phyloP scores from a whole-genome alignment of 805 yeast species.

The Pichia nanzhaoensis region DNA sequence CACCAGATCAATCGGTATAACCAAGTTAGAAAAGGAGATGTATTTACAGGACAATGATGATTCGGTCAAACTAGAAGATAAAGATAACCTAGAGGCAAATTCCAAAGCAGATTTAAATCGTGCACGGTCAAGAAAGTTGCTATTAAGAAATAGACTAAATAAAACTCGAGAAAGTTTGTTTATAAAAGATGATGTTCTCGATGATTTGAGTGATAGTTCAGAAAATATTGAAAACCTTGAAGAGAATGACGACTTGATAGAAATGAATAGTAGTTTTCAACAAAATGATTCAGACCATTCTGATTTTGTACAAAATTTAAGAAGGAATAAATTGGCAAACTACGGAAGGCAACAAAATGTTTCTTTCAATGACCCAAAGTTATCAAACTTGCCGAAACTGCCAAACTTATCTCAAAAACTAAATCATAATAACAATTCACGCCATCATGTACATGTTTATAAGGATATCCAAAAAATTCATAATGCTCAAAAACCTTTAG shows the following conservation, averaged over 20 bases:
- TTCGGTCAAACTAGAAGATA: no score
- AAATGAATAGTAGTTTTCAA: not conserved
- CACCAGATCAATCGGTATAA: slow-evolving; percentile 56
- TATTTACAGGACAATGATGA: slow-evolving; percentile 20
- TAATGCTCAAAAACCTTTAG: slow-evolving; percentile 9
- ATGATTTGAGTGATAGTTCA: not conserved
- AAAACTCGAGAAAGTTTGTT: slow-evolving; percentile 13
- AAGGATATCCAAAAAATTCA: slow-evolving; percentile 15
- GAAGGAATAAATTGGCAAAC: slow-evolving; percentile 45
- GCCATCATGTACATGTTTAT: slow-evolving; percentile 12
- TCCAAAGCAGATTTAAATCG: not conserved
- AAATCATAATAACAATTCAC: not conserved
- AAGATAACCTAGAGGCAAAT: no score
- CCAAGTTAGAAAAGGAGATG: slow-evolving; percentile 42
- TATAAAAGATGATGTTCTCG: slow-evolving; percentile 12
- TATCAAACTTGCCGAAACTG: not conserved
- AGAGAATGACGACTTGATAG: not conserved
- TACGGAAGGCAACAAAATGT: slow-evolving; percentile 28
- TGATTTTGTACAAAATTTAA: slow-evolving; percentile 16
- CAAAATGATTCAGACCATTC: not conserved
- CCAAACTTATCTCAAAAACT: not conserved
- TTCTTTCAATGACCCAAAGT: not conserved
- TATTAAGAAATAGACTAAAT: slow-evolving; percentile 6
- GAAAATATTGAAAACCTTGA: no score
- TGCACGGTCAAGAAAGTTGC: not conserved